phyloP scores from a whole-genome alignment of 2,329 filamentous ascomycete species.

The Aspergillus amoenus region DNA sequence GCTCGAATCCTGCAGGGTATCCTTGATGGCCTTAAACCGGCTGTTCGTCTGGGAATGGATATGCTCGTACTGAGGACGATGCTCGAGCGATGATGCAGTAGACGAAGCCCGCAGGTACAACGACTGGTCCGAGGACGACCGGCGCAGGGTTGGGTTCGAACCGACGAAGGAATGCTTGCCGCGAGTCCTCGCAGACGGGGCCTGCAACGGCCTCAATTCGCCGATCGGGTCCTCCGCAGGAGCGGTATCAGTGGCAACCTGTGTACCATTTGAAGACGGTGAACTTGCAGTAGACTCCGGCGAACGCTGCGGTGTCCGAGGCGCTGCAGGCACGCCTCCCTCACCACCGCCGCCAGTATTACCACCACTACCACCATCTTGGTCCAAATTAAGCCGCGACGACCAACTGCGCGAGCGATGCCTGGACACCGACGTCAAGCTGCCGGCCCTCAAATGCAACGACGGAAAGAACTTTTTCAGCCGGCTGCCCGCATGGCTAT shows the following conservation, averaged over 20 bases:
- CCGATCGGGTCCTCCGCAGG: slow-evolving; percentile 33
- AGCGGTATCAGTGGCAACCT: neutral
- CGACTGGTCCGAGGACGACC: slow-evolving; percentile 74
- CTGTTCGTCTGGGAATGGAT: slow-evolving; percentile 84
- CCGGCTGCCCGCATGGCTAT: slow-evolving; percentile 22
- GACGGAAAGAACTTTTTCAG: slow-evolving; percentile 38
- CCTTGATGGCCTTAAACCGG: slow-evolving; percentile 83
- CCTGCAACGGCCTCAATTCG: slow-evolving; percentile 29
- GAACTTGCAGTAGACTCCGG: slow-evolving; percentile 18
- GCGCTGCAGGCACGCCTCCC: slow-evolving; percentile 3
- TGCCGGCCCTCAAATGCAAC: slow-evolving; percentile 28
- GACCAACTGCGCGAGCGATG: slow-evolving; percentile 30
- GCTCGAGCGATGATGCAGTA: slow-evolving; percentile 76
- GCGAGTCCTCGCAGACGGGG: slow-evolving; percentile 21
- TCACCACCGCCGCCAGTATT: no score
- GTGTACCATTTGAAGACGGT: neutral
- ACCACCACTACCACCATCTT: neutral
- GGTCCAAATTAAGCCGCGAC: slow-evolving; percentile 20
- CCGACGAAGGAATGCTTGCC: slow-evolving; percentile 35
- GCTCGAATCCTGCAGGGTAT: slow-evolving; percentile 80
- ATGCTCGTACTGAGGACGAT: slow-evolving; percentile 77
- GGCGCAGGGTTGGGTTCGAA: slow-evolving; percentile 47
- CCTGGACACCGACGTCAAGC: slow-evolving; percentile 15
- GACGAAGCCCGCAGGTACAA: slow-evolving; percentile 71
- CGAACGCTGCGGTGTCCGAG: slow-evolving; percentile 7